Conservation (phyloP, 139 green algal genomes). For the Tetradesmus obliquus region DNA sequence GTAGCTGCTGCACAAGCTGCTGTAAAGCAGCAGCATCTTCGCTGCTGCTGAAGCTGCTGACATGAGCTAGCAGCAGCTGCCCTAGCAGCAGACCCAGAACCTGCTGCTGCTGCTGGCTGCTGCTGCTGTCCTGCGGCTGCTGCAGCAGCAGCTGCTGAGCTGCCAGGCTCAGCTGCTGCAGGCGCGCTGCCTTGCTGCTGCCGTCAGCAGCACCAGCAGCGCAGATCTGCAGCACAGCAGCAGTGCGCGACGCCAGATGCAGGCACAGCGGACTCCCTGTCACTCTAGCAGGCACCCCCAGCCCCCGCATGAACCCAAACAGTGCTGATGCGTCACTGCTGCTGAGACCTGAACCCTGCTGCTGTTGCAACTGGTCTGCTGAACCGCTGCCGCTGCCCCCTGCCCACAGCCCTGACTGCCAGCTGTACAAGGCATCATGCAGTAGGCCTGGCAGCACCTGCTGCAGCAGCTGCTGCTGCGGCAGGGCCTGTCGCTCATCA, state of each 20-base stretch:
- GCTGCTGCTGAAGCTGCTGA: constrained; percentile 17
- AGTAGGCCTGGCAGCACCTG: constrained; percentile 62
- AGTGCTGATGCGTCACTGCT: not conserved
- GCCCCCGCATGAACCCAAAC: not conserved
- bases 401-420: constrained; percentile 66
- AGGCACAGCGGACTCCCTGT: constrained; percentile 40
- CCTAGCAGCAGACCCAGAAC: constrained; percentile 60
- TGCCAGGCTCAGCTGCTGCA: constrained; percentile 83
- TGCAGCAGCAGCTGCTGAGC: constrained; percentile 52
- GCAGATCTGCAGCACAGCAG: constrained; percentile 22
- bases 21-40: constrained; percentile 42
- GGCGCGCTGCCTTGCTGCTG: constrained; percentile 56
- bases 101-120: constrained; percentile 25
- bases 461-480: not conserved
- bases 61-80: constrained; percentile 68
- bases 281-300: not conserved
- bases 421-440: constrained; percentile 83
- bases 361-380: not conserved
- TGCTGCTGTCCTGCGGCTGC: constrained; percentile 16
- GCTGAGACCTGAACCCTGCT: not conserved
- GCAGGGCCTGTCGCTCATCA: not conserved
- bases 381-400: not conserved
- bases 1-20: constrained; percentile 42
- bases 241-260: constrained; percentile 39
- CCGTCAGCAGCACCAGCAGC: constrained; percentile 48